Conservation (phyloP, 1,284 basidiomycete genomes). For the Trametes versicolor region DNA sequence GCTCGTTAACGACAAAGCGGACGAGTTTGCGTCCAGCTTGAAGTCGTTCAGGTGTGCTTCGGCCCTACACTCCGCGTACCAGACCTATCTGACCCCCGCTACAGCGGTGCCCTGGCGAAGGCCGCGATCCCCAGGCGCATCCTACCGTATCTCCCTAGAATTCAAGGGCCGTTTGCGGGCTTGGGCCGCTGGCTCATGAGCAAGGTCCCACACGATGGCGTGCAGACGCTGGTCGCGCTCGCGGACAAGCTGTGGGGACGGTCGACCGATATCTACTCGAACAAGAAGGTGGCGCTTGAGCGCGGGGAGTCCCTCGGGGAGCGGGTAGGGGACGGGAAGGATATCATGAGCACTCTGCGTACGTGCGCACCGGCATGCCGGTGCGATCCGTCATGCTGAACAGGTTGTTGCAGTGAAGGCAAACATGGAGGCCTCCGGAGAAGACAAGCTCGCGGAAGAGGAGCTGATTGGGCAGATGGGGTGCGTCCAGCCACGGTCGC, state of each 20-base stretch:
- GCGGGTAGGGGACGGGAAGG: slow-evolving; percentile 44
- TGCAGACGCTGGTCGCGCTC: slow-evolving; percentile 16
- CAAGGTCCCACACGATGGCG: slow-evolving; percentile 22
- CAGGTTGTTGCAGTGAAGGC: slow-evolving; percentile 38
- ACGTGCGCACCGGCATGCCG: slow-evolving; percentile 7
- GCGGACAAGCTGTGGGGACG: slow-evolving; percentile 1
- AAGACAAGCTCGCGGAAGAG: slow-evolving; percentile 36
- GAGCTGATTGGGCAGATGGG: slow-evolving; percentile 31
- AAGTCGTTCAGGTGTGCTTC: slow-evolving; percentile 40
- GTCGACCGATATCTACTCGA: slow-evolving; percentile 31
- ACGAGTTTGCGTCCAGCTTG: slow-evolving; percentile 41
- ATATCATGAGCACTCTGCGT: slow-evolving; percentile 45
- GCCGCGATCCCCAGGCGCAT: not conserved
- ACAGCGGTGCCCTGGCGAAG: not conserved
- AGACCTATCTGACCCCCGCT: slow-evolving; percentile 2
- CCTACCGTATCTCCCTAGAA: not conserved
- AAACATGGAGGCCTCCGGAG: slow-evolving; percentile 37
- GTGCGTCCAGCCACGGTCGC: slow-evolving; percentile 21
- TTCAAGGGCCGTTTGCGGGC: not conserved
- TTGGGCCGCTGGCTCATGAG: slow-evolving; percentile 23
- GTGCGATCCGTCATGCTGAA: not conserved
- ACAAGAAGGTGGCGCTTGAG: slow-evolving; percentile 36
- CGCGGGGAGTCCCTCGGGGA: slow-evolving; percentile 39
- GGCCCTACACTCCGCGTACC: not conserved
- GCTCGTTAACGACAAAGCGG: slow-evolving; percentile 35